Conservation (phyloP, 208 protist species). For the Acanthamoeba rhysodes region DNA sequence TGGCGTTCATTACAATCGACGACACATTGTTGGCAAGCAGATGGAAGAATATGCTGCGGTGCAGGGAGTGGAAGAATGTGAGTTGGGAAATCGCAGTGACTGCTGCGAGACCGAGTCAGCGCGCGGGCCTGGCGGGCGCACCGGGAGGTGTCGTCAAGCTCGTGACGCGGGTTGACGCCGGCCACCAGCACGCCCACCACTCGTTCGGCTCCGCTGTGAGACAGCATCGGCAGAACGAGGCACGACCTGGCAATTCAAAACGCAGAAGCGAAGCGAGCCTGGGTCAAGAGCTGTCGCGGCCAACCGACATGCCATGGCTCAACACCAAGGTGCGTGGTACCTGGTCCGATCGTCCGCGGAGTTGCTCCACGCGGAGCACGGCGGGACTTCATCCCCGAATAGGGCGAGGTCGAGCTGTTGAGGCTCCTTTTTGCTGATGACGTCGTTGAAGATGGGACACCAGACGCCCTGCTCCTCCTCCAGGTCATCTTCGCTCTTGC, state of each 20-base stretch:
- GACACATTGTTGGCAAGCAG: not conserved
- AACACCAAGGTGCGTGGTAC: not conserved
- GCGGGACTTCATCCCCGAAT: constrained; percentile 27
- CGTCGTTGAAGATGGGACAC: constrained; percentile 16
- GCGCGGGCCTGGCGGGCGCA: not conserved
- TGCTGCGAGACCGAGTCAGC: not conserved
- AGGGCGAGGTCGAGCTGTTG: not conserved
- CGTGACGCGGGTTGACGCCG: constrained; percentile 48
- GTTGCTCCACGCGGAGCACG: not conserved
- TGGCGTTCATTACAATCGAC: not conserved
- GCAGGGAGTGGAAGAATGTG: too few species aligned
- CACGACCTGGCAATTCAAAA: not conserved
- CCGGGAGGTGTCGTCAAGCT: constrained; percentile 24
- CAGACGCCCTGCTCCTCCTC: constrained; percentile 2
- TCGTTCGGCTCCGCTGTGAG: not conserved
- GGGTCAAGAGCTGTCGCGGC: too few species aligned
- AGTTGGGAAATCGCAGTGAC: too few species aligned
- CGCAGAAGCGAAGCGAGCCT: not conserved
- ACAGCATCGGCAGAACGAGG: constrained; percentile 10
- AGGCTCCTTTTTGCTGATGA: not conserved
- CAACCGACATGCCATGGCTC: not conserved
- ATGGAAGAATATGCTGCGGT: constrained; percentile 43
- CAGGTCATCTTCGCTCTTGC: constrained; percentile 26
- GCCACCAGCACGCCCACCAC: constrained; percentile 8
- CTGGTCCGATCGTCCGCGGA: not conserved